These are phyloP conservation scores for Withania somnifera DNA, from an alignment of 305 asterid species.

Conservation along the genomic window DNA sequence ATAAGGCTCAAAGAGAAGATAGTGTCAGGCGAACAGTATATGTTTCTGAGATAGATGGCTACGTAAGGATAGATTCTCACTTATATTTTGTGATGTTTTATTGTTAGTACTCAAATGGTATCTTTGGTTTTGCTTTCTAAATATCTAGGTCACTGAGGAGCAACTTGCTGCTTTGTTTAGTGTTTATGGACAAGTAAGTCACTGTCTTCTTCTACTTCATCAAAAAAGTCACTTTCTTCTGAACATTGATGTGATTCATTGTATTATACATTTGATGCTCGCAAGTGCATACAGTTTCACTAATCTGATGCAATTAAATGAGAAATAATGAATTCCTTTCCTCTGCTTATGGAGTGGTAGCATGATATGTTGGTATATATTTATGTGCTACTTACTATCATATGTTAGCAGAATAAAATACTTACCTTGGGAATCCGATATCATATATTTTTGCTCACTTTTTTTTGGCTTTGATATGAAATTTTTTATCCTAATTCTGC, in stretches of 20 bases:
- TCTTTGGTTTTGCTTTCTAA: conserved; percentile 8
- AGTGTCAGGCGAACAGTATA: conserved; percentile 90
- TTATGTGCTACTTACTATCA: background rate
- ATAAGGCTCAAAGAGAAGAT: conserved; percentile 87
- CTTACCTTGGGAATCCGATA: background rate
- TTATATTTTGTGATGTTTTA: background rate
- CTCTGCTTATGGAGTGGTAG: background rate
- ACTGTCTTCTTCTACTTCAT: conserved; percentile 1
- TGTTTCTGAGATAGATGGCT: conserved; percentile 81
- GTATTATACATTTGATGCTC: background rate
- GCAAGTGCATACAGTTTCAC: background rate
- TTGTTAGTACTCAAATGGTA: conserved; percentile 3
- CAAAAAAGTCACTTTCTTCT: conserved; percentile 20
- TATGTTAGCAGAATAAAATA: background rate
- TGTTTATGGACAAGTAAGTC: conserved; percentile 81
- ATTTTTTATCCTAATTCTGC: background rate
- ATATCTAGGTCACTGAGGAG: conserved; percentile 69
- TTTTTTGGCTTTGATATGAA: background rate
- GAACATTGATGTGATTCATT: background rate
- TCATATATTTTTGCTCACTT: background rate
- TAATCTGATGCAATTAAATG: background rate
- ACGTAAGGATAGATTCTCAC: conserved; percentile 30
- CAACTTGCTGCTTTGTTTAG: conserved; percentile 82
- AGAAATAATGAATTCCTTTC: background rate
- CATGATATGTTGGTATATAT: background rate